Evolutionary conservation across 495 filamentous ascomycete species (phyloP), one percentile per base, ranked within the genome.

Genomic region (Penicillium turbatum): DNA sequence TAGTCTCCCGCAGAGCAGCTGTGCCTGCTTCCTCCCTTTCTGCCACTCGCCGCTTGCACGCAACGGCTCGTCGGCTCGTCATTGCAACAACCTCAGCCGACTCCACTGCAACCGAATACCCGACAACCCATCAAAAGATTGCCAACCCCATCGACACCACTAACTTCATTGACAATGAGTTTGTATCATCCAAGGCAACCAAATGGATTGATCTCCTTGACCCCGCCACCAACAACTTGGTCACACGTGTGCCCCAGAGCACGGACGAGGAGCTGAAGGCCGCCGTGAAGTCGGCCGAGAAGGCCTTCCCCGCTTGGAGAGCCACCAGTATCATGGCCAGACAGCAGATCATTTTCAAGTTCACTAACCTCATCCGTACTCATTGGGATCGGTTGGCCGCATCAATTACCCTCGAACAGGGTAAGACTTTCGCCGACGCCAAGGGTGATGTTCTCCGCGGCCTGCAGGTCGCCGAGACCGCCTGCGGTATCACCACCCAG

Each of bases 271-370:
- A 99, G 74, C 81, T 99, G 48, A 77, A 82, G 60, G 91, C 91
- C 31, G 92, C 90, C 27, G 90, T 97, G 37, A 82, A 84, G 56
- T 90, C 88, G 59, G 95, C 93, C 30, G 69, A 91, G 76, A 88
- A 86, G 75, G 93, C 93, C 5, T 99, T 96, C 72, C 87, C 88
- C 50, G 77, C 78, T 50, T 99, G 93, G 93, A 83, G 80, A 58
- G 79, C 83, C 36, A 96, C 86, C 15, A 92, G 86, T 68, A 78
- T 97, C 47, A 82, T 99, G 59, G 77, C 84, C 45, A 81, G 86
- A 44, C 93, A 99, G 76, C 89, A 95, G 76, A 89, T 97, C 71
- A 92, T 99, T 84, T 99, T 99, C 81, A 92, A 89, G 74, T 96
- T 90, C 64, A 89, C 92, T 32, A 80, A 74, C 42, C 74, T 99